Evolutionary conservation across 306 rosid genomes (phyloP), one percentile per base, ranked within the genome.

Genomic region (Styphnolobium japonicum): DNA sequence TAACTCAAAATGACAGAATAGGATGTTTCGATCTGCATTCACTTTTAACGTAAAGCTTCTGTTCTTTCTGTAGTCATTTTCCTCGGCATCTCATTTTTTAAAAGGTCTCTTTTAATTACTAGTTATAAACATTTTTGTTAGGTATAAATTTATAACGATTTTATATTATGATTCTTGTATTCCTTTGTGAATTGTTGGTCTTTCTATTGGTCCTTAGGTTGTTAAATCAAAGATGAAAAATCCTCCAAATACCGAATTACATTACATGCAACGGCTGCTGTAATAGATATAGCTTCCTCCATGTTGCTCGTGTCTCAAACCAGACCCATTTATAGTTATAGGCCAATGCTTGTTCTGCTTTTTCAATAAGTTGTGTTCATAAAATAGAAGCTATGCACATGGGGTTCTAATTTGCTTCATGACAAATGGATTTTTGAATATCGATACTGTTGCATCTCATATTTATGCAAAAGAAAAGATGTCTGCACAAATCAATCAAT

Each of bases 61-160:
- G 55, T 62, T 83, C 64, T 39, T 76, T 76, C 62, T 62, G 16
- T 42, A 31, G 23, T 73, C 79, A 29, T 63, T 73, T 55, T 65
- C 53, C 16, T 36, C 29, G 57, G 5, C 64, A 23, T 0, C 27
- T 27, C 53, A 58, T 43, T 57, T 56, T 4, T 9, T 43, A n/a
- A n/a, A 33, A 15, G 10, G 80, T 18, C 58, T 10, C 25, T 61
- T 16, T 6, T 5, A 10, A 12, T 52, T 39, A 65, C 68, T 18
- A 42, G n/a, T 15, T n/a, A 5, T 71, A 31, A 56, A 19, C 0
- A 14, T 2, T 43, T 67, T 22, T 31, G 7, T 31, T 6, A 12
- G 25, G 3, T 53, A 48, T 9, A 52, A 10, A 12, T 21, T 53
- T 21, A 5, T 46, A 4, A 36, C 51, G 58, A 51, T 5, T 48